Conservation (phyloP, 1,139 yeast species). For the Diutina neorugosa region DNA sequence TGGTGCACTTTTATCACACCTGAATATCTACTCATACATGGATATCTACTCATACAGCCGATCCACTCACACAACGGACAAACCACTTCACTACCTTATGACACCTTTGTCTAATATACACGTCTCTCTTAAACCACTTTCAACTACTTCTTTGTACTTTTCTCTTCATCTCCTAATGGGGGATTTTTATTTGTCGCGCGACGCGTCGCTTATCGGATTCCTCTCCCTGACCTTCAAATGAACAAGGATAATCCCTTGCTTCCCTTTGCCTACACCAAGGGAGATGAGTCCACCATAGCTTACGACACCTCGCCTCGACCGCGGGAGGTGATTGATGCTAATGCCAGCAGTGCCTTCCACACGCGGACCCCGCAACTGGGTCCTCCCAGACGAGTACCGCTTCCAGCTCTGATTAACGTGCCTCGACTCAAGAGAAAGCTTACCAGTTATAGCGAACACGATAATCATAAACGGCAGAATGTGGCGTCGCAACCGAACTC, state of each 20-base stretch:
- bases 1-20: no score
- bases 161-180: not conserved
- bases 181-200: not conserved
- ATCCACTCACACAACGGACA: no score
- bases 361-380: constrained; percentile 12
- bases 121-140: no score
- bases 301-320: constrained; percentile 26
- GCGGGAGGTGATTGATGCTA: constrained; percentile 23
- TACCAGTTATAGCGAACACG: constrained; percentile 34
- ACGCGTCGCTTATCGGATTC: not conserved
- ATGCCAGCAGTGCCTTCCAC: constrained; percentile 27
- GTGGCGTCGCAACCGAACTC: constrained; percentile 12
- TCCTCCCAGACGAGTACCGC: constrained; percentile 8
- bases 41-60: no score
- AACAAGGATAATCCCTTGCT: constrained; percentile 27
- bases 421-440: constrained; percentile 32
- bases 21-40: no score
- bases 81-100: no score
- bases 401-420: constrained; percentile 15
- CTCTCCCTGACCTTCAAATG: constrained; percentile 14
- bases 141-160: no score
- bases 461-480: constrained; percentile 24
- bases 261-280: constrained; percentile 32
- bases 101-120: no score
- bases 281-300: constrained; percentile 13